Conservation (phyloP, 2,329 filamentous ascomycete species). For the Fusarium humuli region DNA sequence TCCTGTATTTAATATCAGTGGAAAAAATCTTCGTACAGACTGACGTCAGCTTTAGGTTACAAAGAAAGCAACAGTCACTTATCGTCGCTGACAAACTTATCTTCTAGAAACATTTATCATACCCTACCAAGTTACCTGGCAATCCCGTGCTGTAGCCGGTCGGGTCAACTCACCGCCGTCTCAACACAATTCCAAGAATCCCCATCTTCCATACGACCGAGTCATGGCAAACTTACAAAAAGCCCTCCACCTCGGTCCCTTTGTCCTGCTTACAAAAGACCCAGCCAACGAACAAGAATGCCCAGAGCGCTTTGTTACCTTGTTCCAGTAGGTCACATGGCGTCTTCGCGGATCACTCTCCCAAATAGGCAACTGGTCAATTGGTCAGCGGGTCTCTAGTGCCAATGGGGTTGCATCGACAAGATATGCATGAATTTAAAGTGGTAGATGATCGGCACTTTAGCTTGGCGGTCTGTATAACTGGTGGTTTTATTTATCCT, state of each 20-base stretch:
- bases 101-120: too few relatives aligned
- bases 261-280: background rate
- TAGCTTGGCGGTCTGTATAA: conserved; percentile 4
- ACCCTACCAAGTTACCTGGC: too few relatives aligned
- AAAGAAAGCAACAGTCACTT: too few relatives aligned
- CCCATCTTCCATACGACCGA: background rate
- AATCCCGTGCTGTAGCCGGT: background rate
- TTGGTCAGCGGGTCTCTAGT: background rate
- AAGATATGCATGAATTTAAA: conserved; percentile 16
- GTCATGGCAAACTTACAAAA: background rate
- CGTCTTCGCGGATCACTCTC: background rate
- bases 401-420: background rate
- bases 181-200: background rate
- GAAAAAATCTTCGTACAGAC: too few relatives aligned
- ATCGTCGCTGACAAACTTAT: too few relatives aligned
- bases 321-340: background rate
- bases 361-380: conserved; percentile 3
- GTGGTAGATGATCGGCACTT: conserved; percentile 8
- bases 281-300: background rate
- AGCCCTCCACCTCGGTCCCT: background rate
- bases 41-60: too few relatives aligned
- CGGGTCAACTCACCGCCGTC: background rate
- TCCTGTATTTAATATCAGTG: too few relatives aligned
- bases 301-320: background rate
- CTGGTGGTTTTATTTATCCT: conserved; percentile 4